Conservation (phyloP, 257 asterid genomes). For the Fraxinus anomala region DNA sequence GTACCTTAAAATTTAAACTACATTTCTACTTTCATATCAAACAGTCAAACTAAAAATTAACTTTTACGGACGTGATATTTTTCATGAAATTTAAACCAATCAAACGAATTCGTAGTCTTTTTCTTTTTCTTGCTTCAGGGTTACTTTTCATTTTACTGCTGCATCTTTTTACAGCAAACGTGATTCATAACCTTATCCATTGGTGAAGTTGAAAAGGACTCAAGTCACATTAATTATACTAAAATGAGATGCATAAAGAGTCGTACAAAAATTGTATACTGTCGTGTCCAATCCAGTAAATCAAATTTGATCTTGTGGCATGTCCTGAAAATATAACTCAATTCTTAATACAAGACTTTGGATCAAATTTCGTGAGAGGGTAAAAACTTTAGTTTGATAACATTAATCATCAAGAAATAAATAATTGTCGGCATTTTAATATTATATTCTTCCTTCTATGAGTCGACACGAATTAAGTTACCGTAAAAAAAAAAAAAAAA, state of each 20-base stretch:
- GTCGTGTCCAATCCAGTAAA: too few species aligned
- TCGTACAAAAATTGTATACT: too few species aligned
- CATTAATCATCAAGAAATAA: neutral
- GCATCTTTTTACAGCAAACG: neutral
- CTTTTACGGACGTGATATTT: too few species aligned
- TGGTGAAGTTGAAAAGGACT: neutral
- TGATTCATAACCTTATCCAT: neutral
- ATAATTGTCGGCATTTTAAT: neutral
- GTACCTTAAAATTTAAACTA: too few species aligned
- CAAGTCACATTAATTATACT: too few species aligned
- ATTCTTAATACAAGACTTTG: too few species aligned
- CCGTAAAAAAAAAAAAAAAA: neutral
- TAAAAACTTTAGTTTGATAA: neutral
- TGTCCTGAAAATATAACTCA: neutral
- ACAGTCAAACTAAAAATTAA: too few species aligned
- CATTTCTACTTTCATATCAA: too few species aligned
- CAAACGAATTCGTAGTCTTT: neutral
- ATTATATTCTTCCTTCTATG: neutral
- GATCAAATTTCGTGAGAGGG: neutral
- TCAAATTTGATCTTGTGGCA: too few species aligned
- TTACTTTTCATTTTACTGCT: neutral
- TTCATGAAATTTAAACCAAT: too few species aligned
- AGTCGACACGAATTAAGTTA: neutral
- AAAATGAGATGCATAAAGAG: too few species aligned
- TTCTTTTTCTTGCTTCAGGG: too few species aligned